Evolutionary conservation across 1,139 yeast species (phyloP), one percentile per base, ranked within the genome.

Genomic region (Geotrichum citri-aurantii): DNA sequence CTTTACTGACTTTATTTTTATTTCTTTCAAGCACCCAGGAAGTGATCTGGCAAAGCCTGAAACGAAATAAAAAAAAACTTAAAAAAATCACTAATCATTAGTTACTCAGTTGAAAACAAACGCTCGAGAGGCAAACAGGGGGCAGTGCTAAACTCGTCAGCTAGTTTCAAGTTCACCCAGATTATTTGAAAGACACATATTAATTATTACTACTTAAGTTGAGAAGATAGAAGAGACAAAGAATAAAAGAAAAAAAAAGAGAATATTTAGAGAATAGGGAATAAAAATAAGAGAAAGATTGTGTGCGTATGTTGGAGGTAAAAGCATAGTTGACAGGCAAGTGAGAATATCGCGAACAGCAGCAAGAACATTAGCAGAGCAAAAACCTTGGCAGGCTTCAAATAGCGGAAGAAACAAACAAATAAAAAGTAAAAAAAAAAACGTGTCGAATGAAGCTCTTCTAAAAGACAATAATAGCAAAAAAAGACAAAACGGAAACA

Each of bases 181-280:
- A 14, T 26, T 21, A 12, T 48, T 54, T 33, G n/a, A 54, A 37
- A 37, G 29, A 23, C 24, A 27, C 42, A 37, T n/a, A 37, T 37
- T 37, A 37, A 37, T 37, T 37, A 37, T 37, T 37, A 37, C 42
- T 37, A 37, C 42, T 37, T 37, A n/a, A 37, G 42, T 14, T 14
- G 42, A 37, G 19, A 37, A 37, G 42, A 37, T 33, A 40, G 11
- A 31, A 27, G n/a, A 56, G 31, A 8, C 11, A 27, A 56, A 51
- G 37, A 29, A 31, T 8, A 51, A 12, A 12, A 33, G 51, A 23
- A 51, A 56, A 26, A 23, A 51, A 51, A 54, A 31, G 17, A 47
- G 23, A 53, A 19, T 53, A 53, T 26, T 26, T 26, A 26, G 7
- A 26, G 29, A 26, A 26, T 26, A 26, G 7, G 7, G 29, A 26